Evolutionary conservation across 2,329 filamentous ascomycete genomes (phyloP).

Genomic region (Tolypocladium pustulatum): DNA sequence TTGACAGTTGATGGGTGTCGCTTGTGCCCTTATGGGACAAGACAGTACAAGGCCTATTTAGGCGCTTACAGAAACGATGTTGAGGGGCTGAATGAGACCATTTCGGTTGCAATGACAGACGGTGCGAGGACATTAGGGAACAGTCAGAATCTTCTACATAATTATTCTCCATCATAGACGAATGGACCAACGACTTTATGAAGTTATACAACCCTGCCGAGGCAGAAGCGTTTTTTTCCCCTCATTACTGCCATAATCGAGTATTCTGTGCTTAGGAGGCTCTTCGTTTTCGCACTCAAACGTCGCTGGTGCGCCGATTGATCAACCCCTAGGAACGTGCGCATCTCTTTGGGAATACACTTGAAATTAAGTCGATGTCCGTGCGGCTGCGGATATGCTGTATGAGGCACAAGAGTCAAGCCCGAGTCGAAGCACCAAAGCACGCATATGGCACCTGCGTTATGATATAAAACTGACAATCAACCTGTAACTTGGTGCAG

Average conservation of each 20-base stretch:
- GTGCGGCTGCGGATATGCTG: not conserved
- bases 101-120: not conserved
- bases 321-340: not conserved
- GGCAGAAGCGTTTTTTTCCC: not conserved
- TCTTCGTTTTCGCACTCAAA: not conserved
- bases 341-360: not conserved
- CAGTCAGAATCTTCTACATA: constrained; percentile 21
- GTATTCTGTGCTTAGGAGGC: not conserved
- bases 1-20: not conserved
- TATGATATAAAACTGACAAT: not conserved
- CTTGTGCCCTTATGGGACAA: not conserved
- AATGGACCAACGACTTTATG: constrained; percentile 19
- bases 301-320: not conserved
- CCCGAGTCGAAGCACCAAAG: not conserved
- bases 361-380: not conserved
- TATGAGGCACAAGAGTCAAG: not conserved
- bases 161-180: constrained; percentile 25
- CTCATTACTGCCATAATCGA: not conserved
- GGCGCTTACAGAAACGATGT: not conserved
- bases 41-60: not conserved
- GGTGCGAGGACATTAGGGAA: constrained; percentile 2
- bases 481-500: not conserved
- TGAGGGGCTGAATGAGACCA: not conserved
- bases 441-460: not conserved
- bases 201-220: not conserved